Evolutionary conservation across 108 stramenopile genomes (phyloP).

Genomic region (Ochromonas danica): DNA sequence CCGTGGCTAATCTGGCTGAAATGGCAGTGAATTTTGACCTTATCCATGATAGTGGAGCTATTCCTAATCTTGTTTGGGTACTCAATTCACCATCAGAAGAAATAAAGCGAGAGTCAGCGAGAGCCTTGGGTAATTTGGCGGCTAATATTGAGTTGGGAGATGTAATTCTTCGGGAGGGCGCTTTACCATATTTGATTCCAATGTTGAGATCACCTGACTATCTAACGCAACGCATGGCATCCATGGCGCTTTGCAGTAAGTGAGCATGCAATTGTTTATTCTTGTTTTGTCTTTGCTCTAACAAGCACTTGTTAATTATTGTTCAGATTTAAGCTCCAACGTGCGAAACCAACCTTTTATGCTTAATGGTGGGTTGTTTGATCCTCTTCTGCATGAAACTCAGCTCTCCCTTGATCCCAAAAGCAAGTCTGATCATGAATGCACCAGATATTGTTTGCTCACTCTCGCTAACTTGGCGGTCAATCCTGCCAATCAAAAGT

Average conservation of each 20-base stretch:
- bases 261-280: too few species aligned
- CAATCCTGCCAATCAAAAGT: conserved; percentile 56
- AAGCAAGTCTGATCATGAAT: conserved; percentile 66
- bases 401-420: conserved; percentile 65
- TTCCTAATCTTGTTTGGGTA: conserved; percentile 63
- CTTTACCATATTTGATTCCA: conserved; percentile 54
- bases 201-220: conserved; percentile 59
- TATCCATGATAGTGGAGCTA: conserved; percentile 61
- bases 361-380: conserved; percentile 59
- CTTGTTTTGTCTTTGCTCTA: not conserved
- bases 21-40: conserved; percentile 65
- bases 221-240: conserved; percentile 64
- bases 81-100: conserved; percentile 52
- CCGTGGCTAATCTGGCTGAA: conserved; percentile 75
- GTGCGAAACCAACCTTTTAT: conserved; percentile 66
- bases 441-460: conserved; percentile 68
- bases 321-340: conserved; percentile 58
- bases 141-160: conserved; percentile 71
- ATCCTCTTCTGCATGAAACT: conserved; percentile 60
- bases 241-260: conserved; percentile 62
- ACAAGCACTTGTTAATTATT: not conserved
- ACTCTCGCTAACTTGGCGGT: conserved; percentile 67
- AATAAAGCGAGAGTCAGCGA: conserved; percentile 68
- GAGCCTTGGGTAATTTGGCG: conserved; percentile 74
- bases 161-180: conserved; percentile 59